These are phyloP conservation scores for Sclerotinia glacialis DNA, from an alignment of 2,329 filamentous ascomycete genomes.

Conservation along the genomic window DNA sequence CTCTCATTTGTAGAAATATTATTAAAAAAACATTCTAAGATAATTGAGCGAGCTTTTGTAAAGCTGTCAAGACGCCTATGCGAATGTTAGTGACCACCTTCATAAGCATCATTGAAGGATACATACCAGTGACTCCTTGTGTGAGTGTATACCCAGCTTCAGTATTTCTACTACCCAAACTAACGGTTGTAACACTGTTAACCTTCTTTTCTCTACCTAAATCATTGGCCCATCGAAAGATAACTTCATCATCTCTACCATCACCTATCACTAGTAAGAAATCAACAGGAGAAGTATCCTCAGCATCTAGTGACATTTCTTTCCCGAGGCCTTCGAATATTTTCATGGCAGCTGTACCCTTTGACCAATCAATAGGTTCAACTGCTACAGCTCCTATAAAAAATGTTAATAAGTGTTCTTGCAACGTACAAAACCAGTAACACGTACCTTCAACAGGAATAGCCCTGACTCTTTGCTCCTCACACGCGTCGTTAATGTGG, in stretches of 20 bases:
- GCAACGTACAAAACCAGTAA: background rate
- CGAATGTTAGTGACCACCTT: slow-evolving; percentile 8
- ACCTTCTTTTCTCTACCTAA: slow-evolving; percentile 59
- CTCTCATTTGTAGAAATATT: background rate
- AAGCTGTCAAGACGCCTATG: slow-evolving; percentile 51
- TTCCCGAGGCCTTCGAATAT: slow-evolving; percentile 62
- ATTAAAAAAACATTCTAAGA: slow-evolving; percentile 9
- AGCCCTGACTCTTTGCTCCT: slow-evolving; percentile 78
- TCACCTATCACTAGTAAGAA: slow-evolving; percentile 90
- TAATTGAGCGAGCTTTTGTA: slow-evolving; percentile 49
- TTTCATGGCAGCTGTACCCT: slow-evolving; percentile 74
- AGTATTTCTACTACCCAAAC: slow-evolving; percentile 81
- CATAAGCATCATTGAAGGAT: background rate
- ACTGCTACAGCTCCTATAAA: slow-evolving; percentile 66
- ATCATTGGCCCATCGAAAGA: slow-evolving; percentile 91
- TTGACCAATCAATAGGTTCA: slow-evolving; percentile 83
- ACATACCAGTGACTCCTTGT: slow-evolving; percentile 85
- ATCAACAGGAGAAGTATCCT: slow-evolving; percentile 55
- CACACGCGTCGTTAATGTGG: slow-evolving; percentile 92
- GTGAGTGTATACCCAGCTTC: slow-evolving; percentile 82
- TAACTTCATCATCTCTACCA: slow-evolving; percentile 87
- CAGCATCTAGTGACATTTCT: slow-evolving; percentile 40
- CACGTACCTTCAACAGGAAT: slow-evolving; percentile 63
- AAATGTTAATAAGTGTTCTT: slow-evolving; percentile 7
- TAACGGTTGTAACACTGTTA: slow-evolving; percentile 76